Evolutionary conservation across 2,329 filamentous ascomycete genomes (phyloP).

Genomic region (Microcera coccophila): DNA sequence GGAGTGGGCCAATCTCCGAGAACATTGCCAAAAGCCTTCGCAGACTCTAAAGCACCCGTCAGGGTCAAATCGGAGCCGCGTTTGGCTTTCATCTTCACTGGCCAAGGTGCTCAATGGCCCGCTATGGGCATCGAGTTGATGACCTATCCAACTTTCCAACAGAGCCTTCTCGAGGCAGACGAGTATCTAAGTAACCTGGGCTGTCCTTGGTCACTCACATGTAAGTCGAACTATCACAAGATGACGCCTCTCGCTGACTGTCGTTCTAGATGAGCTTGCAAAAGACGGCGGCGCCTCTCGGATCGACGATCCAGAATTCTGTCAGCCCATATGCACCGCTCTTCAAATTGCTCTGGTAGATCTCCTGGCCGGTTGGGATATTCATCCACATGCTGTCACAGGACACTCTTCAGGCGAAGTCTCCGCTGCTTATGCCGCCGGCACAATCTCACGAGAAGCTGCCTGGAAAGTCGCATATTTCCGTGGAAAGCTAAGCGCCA

Average conservation of each 20-base stretch:
- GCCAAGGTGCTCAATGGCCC: conserved; percentile 34
- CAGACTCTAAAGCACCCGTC: conserved; percentile 2
- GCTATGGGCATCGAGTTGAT: conserved; percentile 32
- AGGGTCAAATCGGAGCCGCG: conserved; percentile 4
- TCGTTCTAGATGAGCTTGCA: neutral
- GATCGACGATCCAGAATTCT: conserved; percentile 35
- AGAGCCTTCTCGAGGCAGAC: neutral
- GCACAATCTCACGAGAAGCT: conserved; percentile 39
- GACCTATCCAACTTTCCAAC: conserved; percentile 2
- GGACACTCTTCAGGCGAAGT: conserved; percentile 48
- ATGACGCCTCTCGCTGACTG: too few species aligned
- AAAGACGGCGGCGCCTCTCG: conserved; percentile 3
- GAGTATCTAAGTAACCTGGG: conserved; percentile 19
- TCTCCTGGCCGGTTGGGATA: conserved; percentile 38
- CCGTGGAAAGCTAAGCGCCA: conserved; percentile 34
- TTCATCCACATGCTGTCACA: conserved; percentile 35
- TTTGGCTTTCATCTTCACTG: conserved; percentile 26
- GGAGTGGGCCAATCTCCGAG: too few species aligned
- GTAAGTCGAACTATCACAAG: too few species aligned
- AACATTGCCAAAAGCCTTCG: too few species aligned
- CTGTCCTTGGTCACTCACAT: conserved; percentile 1
- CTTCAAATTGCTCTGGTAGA: conserved; percentile 45
- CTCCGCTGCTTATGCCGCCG: conserved; percentile 42
- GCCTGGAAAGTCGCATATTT: conserved; percentile 47
- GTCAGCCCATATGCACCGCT: conserved; percentile 39